Evolutionary conservation across 1,284 basidiomycete species (phyloP), one percentile per base, ranked within the genome.

Genomic region (Rhodotorula sp.): DNA sequence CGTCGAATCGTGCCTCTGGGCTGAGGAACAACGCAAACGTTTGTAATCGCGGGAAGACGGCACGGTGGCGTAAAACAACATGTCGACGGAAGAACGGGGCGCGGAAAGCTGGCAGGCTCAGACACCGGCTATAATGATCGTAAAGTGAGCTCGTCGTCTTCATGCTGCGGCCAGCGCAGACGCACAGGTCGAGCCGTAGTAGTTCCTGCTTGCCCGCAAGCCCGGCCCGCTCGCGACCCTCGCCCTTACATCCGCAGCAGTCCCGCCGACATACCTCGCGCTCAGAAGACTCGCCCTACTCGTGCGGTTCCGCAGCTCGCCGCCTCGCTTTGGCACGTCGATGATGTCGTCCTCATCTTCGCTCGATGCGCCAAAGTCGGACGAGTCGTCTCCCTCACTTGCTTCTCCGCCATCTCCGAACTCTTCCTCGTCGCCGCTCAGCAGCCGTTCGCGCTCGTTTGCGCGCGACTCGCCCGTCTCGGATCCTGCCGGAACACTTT

Each of bases 271-370:
- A 15, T 44, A 20, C 15, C 59, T 29, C 47, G 49, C 19, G 11
- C 68, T 66, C 17, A 55, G 22, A 20, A 66, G n/a, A 29, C 68
- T 70, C 57, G 54, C 53, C 13, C 64, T 13, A 29, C 61, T 66
- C 36, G 55, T 6, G 4, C 68, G 55, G 20, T 56, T 47, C 36
- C 68, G 61, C 48, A 64, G 30, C 10, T n/a, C 32, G 19, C 36
- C 27, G 4, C 36, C 46, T 9, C 11, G 36, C 20, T 52, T 51
- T 30, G 68, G 68, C 19, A 70, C 62, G 62, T 70, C 68, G 64
- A 70, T 54, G 39, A 70, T 32, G 46, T 70, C 68, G 61, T 70
- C 47, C 20, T 63, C 64, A 44, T 69, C 66, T 2, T 63, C 62
- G 53, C 39, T 47, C 7, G 55, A 58, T 22, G 53, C 17, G 34